Percentiles rank a stretch among this genome's conserved stretches.
phyloP scores from a whole-genome alignment of 371 early-diverging fungal genomes.

The Lichtheimia ramosa region DNA sequence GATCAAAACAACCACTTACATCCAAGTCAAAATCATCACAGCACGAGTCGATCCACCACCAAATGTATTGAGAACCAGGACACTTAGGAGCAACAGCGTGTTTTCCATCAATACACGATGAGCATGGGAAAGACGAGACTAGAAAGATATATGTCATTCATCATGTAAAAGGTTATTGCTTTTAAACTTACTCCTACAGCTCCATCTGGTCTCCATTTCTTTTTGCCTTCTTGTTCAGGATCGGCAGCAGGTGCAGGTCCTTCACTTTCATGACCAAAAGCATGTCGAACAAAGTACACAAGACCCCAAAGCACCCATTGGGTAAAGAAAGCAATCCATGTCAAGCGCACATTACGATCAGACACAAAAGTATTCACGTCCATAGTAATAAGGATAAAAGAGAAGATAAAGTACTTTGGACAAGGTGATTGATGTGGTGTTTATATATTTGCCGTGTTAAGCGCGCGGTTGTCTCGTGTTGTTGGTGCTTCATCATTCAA shows the following conservation, averaged over 20 bases:
- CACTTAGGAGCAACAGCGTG: constrained; percentile 35
- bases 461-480: no score
- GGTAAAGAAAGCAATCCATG: constrained; percentile 42
- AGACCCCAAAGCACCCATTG: constrained; percentile 38
- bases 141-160: not conserved
- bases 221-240: constrained; percentile 12
- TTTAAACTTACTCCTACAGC: constrained; percentile 10
- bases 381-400: not conserved
- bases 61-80: constrained; percentile 42
- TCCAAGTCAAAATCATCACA: constrained; percentile 48
- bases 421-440: no score
- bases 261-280: constrained; percentile 11
- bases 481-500: no score
- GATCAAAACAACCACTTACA: constrained; percentile 5
- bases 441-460: no score
- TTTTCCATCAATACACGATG: constrained; percentile 39
- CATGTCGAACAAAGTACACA: constrained; percentile 25
- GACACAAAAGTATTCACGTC: constrained; percentile 17
- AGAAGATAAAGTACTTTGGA: no score
- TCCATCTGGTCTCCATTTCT: constrained; percentile 11
- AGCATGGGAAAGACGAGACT: constrained; percentile 17
- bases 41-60: constrained; percentile 40
- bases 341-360: constrained; percentile 24
- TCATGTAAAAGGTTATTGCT: constrained; percentile 7
- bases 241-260: constrained; percentile 21